phyloP scores from a whole-genome alignment of 352 stramenopile genomes.

The Stramenopiles sp. region DNA sequence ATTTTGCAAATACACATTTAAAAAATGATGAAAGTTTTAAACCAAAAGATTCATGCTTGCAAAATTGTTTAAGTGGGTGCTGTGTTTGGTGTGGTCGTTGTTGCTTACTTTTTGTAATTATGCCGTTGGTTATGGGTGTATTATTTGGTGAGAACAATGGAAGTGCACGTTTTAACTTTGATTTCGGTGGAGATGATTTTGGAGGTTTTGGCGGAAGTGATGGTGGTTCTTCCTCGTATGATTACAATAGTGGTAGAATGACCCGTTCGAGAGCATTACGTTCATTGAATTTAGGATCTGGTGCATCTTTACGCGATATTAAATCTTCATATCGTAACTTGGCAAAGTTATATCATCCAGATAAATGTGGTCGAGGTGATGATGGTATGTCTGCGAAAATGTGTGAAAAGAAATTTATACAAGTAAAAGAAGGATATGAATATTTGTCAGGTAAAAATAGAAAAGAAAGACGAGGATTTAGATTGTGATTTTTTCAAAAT shows the following conservation, averaged over 20 bases:
- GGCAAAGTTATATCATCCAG: background rate
- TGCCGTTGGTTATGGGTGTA: background rate
- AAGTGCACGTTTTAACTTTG: background rate
- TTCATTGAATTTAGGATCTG: background rate
- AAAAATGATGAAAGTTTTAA: background rate
- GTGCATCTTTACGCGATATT: background rate
- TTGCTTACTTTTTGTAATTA: background rate
- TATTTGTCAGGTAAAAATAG: background rate
- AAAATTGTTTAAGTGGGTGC: background rate
- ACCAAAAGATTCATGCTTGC: background rate
- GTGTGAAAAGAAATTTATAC: background rate
- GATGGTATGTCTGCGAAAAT: background rate
- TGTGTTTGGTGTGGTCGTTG: background rate
- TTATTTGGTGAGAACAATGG: background rate
- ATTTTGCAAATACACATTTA: background rate
- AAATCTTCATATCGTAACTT: constrained; percentile 1
- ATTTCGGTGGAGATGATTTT: background rate
- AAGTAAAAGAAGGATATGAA: background rate
- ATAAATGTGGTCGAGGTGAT: background rate
- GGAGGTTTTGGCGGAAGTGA: background rate
- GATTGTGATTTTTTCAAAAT: too few relatives aligned
- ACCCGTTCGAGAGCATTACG: background rate
- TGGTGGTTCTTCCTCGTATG: too few relatives aligned
- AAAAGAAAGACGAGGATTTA: background rate
- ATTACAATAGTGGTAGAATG: too few relatives aligned